Evolutionary conservation across 148 eudicot genomes (phyloP).

Genomic region (Camellia granthamiana): DNA sequence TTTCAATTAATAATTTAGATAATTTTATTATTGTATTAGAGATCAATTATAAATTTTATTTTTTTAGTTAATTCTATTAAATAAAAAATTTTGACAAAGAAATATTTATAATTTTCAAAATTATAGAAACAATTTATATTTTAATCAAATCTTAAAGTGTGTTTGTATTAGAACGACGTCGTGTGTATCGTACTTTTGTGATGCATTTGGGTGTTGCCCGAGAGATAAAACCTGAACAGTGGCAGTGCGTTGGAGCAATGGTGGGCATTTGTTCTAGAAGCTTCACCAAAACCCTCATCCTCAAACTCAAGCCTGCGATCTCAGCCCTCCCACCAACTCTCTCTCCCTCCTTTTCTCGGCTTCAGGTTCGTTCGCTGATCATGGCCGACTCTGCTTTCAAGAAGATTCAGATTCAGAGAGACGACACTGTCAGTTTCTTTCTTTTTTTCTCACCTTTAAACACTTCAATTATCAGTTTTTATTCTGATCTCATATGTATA

Average conservation of each 20-base stretch:
- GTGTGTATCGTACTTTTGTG: no score
- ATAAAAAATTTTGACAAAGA: no score
- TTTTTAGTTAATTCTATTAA: no score
- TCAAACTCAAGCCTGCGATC: neutral
- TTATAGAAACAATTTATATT: no score
- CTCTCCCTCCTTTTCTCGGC: slow-evolving; percentile 23
- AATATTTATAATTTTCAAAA: no score
- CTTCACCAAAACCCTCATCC: slow-evolving; percentile 23
- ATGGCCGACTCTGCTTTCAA: slow-evolving; percentile 64
- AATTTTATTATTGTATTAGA: no score
- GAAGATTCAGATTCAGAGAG: slow-evolving; percentile 74
- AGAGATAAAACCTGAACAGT: neutral
- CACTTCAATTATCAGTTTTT: neutral
- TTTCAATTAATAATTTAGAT: no score
- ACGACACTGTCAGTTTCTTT: slow-evolving; percentile 53
- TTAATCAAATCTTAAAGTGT: no score
- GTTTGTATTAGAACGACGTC: no score
- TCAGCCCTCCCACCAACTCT: neutral
- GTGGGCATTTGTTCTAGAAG: slow-evolving; percentile 24
- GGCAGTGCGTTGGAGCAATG: neutral
- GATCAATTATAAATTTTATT: no score
- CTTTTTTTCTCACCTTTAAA: neutral
- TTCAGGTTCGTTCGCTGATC: slow-evolving; percentile 60
- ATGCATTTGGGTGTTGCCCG: no score
- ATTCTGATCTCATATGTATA: neutral